phyloP scores from a whole-genome alignment of 148 eudicot species.

The Rhododendron griersonianum region DNA sequence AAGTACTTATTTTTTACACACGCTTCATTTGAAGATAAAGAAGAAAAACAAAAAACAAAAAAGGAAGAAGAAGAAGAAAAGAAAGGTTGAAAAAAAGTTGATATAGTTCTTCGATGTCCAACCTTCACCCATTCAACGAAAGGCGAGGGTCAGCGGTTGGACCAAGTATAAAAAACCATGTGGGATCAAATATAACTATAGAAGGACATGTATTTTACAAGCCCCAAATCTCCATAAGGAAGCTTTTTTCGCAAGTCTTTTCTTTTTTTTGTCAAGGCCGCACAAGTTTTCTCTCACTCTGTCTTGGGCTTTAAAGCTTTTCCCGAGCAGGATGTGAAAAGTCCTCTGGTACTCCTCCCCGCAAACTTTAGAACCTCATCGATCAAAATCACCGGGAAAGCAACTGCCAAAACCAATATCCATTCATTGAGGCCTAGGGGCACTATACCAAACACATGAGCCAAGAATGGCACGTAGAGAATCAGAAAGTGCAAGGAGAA shows the following conservation, averaged over 20 bases:
- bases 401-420: constrained; percentile 39
- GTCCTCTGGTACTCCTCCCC: constrained; percentile 6
- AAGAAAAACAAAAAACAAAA: neutral
- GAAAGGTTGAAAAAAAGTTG: neutral
- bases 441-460: constrained; percentile 44
- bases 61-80: neutral
- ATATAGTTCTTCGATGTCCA: neutral
- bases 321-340: neutral
- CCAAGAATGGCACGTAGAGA: constrained; percentile 46
- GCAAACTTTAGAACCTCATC: constrained; percentile 22
- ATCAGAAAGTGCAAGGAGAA: constrained; percentile 47
- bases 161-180: neutral
- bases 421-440: constrained; percentile 49
- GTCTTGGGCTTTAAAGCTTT: constrained; percentile 5
- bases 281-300: constrained; percentile 6
- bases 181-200: neutral
- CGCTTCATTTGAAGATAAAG: neutral
- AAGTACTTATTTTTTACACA: neutral
- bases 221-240: neutral
- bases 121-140: neutral
- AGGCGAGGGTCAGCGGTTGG: neutral
- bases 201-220: neutral
- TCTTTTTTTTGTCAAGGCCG: neutral
- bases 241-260: neutral
- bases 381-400: constrained; percentile 34